Percentiles rank a stretch among this genome's conserved stretches.
phyloP scores from a whole-genome alignment of 2,329 filamentous ascomycete genomes.

The Paraconiothyrium sp. region DNA sequence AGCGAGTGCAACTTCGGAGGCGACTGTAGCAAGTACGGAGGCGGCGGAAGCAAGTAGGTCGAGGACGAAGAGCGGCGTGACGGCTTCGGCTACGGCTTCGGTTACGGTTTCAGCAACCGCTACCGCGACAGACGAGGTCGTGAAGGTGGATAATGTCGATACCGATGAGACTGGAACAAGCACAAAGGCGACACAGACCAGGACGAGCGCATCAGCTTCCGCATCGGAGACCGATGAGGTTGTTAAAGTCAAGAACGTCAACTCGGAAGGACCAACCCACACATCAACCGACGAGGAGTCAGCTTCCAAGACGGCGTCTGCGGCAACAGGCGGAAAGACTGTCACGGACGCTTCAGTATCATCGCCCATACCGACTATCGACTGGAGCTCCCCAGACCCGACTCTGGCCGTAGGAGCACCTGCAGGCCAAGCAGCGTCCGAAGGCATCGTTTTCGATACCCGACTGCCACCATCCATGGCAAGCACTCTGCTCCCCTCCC shows the following conservation, averaged over 20 bases:
- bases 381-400: background rate
- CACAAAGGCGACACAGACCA: background rate
- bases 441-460: constrained; percentile 10
- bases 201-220: background rate
- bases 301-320: constrained; percentile 8
- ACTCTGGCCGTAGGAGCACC: background rate
- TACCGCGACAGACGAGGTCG: constrained; percentile 7
- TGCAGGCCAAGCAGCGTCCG: background rate
- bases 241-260: constrained; percentile 2
- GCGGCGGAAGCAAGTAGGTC: constrained; percentile 1
- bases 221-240: background rate
- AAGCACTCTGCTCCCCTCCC: background rate
- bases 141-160: background rate
- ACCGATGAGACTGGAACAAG: background rate
- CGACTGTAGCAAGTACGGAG: background rate
- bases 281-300: background rate
- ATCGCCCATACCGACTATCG: constrained; percentile 2
- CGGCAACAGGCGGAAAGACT: background rate
- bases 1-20: background rate
- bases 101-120: constrained; percentile 5
- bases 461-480: constrained; percentile 4
- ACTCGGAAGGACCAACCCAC: background rate
- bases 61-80: background rate
- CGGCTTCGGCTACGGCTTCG: background rate
- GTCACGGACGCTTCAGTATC: background rate